Conservation (phyloP, 169 alveolate genomes). For the Besnoitia besnoiti region DNA sequence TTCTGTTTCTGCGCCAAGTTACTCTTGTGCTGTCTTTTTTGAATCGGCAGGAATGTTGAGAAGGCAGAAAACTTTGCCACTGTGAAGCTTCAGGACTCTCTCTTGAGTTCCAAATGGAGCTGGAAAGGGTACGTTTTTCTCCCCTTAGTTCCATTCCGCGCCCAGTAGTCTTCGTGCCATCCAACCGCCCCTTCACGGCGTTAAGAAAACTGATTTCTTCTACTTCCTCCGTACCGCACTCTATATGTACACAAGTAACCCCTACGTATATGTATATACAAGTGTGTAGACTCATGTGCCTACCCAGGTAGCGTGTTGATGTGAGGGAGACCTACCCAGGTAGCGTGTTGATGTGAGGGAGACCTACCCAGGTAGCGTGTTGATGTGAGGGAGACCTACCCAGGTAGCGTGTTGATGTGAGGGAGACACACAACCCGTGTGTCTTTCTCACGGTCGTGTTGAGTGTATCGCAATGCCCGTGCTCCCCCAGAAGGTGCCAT, state of each 20-base stretch:
- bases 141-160: background rate
- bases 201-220: too few relatives aligned
- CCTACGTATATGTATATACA: background rate
- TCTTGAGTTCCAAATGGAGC: slow-evolving; percentile 55
- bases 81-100: slow-evolving; percentile 33
- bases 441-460: too few relatives aligned
- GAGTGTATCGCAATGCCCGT: too few relatives aligned
- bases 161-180: too few relatives aligned
- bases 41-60: background rate
- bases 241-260: background rate
- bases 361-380: background rate
- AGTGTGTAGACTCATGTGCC: too few relatives aligned
- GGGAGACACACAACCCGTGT: too few relatives aligned
- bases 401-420: background rate
- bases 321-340: background rate
- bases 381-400: background rate
- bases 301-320: background rate
- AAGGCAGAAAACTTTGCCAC: background rate
- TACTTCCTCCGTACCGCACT: too few relatives aligned
- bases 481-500: too few relatives aligned
- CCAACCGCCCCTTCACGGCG: too few relatives aligned
- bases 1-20: too few relatives aligned
- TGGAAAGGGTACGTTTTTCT: slow-evolving; percentile 11
- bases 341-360: background rate
- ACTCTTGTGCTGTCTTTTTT: background rate